phyloP scores from a whole-genome alignment of 164 flowering plant genomes.

The Berberis vulgaris region DNA sequence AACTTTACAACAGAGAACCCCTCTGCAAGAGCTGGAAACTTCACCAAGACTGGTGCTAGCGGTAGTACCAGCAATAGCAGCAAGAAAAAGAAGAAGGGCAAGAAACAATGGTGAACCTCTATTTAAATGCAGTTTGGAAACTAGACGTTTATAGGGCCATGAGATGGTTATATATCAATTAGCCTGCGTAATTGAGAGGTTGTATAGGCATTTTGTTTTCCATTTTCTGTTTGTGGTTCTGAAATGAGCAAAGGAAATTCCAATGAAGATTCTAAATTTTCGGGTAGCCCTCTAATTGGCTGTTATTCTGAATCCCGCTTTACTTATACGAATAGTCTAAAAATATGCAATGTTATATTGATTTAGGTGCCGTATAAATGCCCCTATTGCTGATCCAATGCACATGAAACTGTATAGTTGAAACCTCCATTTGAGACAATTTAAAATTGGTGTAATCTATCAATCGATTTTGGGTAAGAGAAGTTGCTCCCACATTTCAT shows the following conservation, averaged over 20 bases:
- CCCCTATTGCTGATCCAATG: no score
- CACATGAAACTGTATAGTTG: no score
- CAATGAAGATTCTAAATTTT: not conserved
- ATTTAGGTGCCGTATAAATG: no score
- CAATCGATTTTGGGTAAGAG: no score
- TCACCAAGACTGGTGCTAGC: conserved; percentile 23
- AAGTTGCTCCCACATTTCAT: no score
- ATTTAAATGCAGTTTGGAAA: not conserved
- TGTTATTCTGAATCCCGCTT: not conserved
- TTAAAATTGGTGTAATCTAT: no score
- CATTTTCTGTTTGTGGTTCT: not conserved
- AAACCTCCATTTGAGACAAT: no score
- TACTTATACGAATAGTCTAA: no score
- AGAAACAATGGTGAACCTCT: conserved; percentile 59
- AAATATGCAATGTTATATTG: no score
- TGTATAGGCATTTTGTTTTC: not conserved
- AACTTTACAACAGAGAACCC: conserved; percentile 38
- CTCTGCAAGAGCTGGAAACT: conserved; percentile 25
- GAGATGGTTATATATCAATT: not conserved
- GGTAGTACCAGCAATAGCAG: conserved; percentile 23
- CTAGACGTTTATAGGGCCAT: not conserved
- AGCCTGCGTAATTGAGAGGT: not conserved
- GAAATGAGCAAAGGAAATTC: not conserved
- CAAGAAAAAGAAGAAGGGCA: conserved; percentile 85
- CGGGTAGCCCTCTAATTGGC: not conserved